Base-by-base conservation (phyloP, 768 basidiomycete genomes). In the Mycena galericulata region DNA sequence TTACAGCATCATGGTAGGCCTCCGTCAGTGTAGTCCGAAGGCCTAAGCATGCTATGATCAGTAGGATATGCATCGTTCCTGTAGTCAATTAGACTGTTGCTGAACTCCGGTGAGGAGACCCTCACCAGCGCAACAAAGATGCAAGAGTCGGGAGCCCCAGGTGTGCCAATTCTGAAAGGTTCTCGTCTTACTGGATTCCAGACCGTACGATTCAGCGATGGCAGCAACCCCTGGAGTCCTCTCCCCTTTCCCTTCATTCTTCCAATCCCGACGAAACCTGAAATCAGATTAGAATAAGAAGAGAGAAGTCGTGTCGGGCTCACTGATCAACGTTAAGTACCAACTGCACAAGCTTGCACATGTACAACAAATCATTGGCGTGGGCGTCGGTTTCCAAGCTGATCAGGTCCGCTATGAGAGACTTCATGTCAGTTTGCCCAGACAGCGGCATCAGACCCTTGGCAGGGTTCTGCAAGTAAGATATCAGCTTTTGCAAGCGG, bases 291-390 rank as follows among this genome's bases (percentile, higher is more conserved):
- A 9, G n/a, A 22, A 38, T 20, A 9, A 3, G 22, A 1, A 34
- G 17, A 17, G 24, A 34, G 20, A 2, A 15, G 1, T 22, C 14
- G 3, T 43, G 18, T 8, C 6, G 26, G 14, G 41, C 59, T 32
- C 22, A 60, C 59, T 60, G 46, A 27, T 60, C 59, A 49, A 60
- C 20, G 10, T 60, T 60, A 3, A 60, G 26, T 2, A n/a, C 34
- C 10, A 60, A 36, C 24, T 60, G 59, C 1, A 60, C 27, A 0
- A 60, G 47, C 17, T 60, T 60, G 46, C n/a, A 40, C 59, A 60
- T 60, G 17, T 60, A 60, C 15, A 60, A 24, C 32, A 60, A 15
- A 6, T 60, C 59, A 4, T 10, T 40, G 4, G 36, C 45, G 1
- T 14, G 4, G 1, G 59, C 59, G 15, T 49, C 24, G 3, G 14